Percentiles rank a stretch among this genome's conserved stretches.
phyloP scores from a whole-genome alignment of 1,139 yeast genomes.

The Arxiozyma heterogenica region DNA sequence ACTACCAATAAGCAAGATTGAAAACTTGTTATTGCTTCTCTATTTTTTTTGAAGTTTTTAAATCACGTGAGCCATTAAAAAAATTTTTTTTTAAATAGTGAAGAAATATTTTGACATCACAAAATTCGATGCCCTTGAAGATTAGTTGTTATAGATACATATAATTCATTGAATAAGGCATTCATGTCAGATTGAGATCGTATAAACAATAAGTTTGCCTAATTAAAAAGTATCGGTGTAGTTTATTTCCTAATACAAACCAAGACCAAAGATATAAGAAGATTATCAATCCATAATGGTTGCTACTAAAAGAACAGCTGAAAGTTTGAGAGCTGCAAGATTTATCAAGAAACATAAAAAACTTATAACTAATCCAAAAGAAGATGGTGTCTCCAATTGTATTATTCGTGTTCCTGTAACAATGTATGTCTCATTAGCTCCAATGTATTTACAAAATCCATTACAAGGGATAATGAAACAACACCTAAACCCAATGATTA shows the following conservation, averaged over 20 bases:
- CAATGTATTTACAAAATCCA: slow-evolving; percentile 60
- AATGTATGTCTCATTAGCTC: slow-evolving; percentile 80
- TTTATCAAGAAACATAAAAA: slow-evolving; percentile 27
- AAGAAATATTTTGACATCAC: not conserved
- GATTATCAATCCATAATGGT: slow-evolving; percentile 8
- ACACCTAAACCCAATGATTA: slow-evolving; percentile 80
- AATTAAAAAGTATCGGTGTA: not conserved
- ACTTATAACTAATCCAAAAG: slow-evolving; percentile 23
- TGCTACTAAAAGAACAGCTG: slow-evolving; percentile 20
- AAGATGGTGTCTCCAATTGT: slow-evolving; percentile 27
- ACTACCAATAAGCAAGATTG: no score
- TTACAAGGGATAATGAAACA: slow-evolving; percentile 72
- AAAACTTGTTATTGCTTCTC: no score
- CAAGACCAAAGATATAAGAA: not conserved
- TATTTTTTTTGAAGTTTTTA: not conserved
- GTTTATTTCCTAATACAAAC: not conserved
- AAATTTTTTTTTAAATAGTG: not conserved
- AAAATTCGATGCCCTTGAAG: not conserved
- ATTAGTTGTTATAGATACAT: not conserved
- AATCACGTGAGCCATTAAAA: not conserved
- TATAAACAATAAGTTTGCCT: not conserved
- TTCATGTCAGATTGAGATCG: no score
- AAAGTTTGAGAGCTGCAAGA: slow-evolving; percentile 12
- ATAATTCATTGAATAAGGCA: not conserved
- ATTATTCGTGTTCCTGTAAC: slow-evolving; percentile 42